Base-by-base conservation (phyloP, 495 filamentous ascomycete species). In the Poronia punctata region DNA sequence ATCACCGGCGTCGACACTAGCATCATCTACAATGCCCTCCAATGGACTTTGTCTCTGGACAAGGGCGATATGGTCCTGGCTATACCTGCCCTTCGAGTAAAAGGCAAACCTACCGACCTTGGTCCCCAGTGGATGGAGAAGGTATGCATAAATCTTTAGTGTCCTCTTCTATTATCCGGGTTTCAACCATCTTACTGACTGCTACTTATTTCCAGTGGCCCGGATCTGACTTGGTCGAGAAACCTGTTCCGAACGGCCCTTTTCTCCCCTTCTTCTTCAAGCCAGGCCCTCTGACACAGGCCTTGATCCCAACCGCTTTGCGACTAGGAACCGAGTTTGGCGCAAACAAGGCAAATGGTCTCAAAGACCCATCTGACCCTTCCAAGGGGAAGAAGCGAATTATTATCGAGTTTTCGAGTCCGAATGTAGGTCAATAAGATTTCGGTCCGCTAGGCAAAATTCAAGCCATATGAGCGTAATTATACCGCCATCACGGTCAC, bases 61-160 rank as follows among this genome's bases (percentile, higher is more conserved):
- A 93, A 93, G 72, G 90, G 90, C 45, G 90, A 97, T 58, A 64
- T 97, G 48, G 68, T 82, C 31, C 66, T 95, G 24, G 78, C 90
- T 35, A 81, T 86, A 22, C 82, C 90, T 6, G 74, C 88, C 9
- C 68, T 96, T 36, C 74, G 84, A 35, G 68, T 94, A 44, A 90
- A 92, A 65, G 80, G 83, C 66, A 94, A 89, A 51, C 86, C 86
- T 7, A 63, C 75, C 30, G 84, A 83, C 50, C 68, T 88, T 18
- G 78, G 75, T 29, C 62, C 70, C 40, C 82, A 93, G 50, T 80
- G 87, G 70, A 77, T 70, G 11, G 73, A 73, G 37, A 84, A 86
- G 68, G 77, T 76, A 48, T 25, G 45, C 25, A 7, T n/a, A 17
- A 7, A n/a, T 7, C 7, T n/a, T 11, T 44, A 9, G 14, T 18